phyloP scores from a whole-genome alignment of 2,329 filamentous ascomycete genomes.

The Neonectria magnoliae region DNA sequence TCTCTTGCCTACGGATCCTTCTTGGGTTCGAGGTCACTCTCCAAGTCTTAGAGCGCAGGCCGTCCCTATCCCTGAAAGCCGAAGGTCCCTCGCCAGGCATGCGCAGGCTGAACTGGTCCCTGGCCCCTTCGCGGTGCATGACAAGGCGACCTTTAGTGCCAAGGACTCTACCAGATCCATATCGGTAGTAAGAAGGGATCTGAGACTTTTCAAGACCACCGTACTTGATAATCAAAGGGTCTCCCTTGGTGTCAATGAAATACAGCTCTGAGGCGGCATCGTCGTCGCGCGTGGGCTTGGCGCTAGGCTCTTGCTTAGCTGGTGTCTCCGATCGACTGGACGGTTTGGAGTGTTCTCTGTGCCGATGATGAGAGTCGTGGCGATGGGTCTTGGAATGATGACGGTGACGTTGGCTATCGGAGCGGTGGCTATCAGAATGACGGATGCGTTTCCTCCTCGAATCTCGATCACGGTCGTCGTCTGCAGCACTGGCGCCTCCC shows the following conservation, averaged over 20 bases:
- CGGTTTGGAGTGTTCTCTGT: conserved; percentile 18
- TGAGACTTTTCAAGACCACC: conserved; percentile 77
- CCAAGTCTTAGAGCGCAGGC: conserved; percentile 56
- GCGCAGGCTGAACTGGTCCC: conserved; percentile 63
- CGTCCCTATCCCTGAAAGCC: conserved; percentile 54
- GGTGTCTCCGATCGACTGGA: conserved; percentile 17
- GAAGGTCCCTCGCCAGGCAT: conserved; percentile 52
- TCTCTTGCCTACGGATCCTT: conserved; percentile 48
- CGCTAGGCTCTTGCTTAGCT: conserved; percentile 13
- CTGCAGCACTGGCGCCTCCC: conserved; percentile 25
- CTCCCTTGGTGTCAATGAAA: conserved; percentile 78
- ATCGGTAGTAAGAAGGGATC: conserved; percentile 76
- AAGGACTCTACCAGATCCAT: conserved; percentile 75
- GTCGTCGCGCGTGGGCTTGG: conserved; percentile 16
- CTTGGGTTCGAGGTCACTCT: conserved; percentile 53
- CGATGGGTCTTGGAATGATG: conserved; percentile 32
- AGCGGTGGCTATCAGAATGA: conserved; percentile 32
- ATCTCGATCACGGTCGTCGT: conserved; percentile 36
- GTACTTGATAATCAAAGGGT: conserved; percentile 78
- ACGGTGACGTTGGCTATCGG: conserved; percentile 29
- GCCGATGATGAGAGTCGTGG: conserved; percentile 26
- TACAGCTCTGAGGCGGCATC: conserved; percentile 53
- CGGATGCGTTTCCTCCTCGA: conserved; percentile 35
- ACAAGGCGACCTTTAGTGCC: conserved; percentile 69
- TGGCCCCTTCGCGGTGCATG: conserved; percentile 73